A percentile compares a stretch with the other conserved stretches of the same genome.
Conservation (phyloP, 1,284 basidiomycete genomes). For the Cryptococcus sp. region DNA sequence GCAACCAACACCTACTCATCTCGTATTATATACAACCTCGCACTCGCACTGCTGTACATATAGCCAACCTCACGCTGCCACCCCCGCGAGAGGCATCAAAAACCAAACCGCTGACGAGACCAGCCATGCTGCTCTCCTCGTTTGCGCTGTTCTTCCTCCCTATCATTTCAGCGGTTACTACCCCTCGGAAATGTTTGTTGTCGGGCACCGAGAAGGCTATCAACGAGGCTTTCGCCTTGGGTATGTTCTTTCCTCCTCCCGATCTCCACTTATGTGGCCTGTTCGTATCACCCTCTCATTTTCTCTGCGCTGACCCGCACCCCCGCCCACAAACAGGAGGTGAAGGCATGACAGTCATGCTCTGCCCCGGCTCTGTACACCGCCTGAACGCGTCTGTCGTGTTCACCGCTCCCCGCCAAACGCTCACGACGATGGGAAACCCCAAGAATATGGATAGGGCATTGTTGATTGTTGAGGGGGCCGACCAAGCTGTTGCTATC, state of each 20-base stretch:
- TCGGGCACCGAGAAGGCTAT: constrained; percentile 43
- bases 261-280: neutral
- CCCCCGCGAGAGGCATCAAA: too few species aligned
- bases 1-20: neutral
- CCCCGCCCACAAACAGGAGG: constrained; percentile 32
- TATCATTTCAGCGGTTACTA: constrained; percentile 12
- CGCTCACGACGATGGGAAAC: constrained; percentile 41
- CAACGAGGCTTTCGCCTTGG: constrained; percentile 37
- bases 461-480: constrained; percentile 42
- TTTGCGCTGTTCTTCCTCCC: constrained; percentile 20
- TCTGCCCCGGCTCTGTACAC: constrained; percentile 47
- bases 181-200: constrained; percentile 24
- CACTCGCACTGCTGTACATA: too few species aligned
- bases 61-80: too few species aligned
- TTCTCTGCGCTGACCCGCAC: neutral
- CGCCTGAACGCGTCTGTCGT: constrained; percentile 37
- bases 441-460: constrained; percentile 39
- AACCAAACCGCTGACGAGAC: too few species aligned
- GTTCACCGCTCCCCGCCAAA: constrained; percentile 43
- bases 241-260: constrained; percentile 22
- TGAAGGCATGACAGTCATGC: constrained; percentile 29
- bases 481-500: constrained; percentile 40
- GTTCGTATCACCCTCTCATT: neutral
- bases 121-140: constrained; percentile 22
- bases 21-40: neutral